Evolutionary conservation across 73 alveolate species (phyloP).

Genomic region (Stentor coeruleus): DNA sequence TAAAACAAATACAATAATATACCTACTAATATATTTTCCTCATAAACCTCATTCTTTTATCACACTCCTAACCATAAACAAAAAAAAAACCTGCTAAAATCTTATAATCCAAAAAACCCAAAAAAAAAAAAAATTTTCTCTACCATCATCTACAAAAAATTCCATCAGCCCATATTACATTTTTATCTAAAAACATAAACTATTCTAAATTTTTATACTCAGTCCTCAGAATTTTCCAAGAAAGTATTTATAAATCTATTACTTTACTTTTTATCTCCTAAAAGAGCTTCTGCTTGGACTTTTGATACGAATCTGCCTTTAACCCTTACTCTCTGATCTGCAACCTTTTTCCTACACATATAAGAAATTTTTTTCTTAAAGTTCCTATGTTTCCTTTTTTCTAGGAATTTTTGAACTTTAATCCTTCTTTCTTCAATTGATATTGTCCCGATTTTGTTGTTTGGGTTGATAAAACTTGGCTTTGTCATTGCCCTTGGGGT

Average conservation of each 20-base stretch:
- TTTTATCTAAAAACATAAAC: too few relatives aligned
- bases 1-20: too few relatives aligned
- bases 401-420: slow-evolving; percentile 45
- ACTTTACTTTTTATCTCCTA: not conserved
- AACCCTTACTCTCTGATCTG: slow-evolving; percentile 39
- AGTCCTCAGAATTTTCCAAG: too few relatives aligned
- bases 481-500: not conserved
- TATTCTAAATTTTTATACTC: too few relatives aligned
- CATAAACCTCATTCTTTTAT: too few relatives aligned
- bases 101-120: too few relatives aligned
- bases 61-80: too few relatives aligned
- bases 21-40: too few relatives aligned
- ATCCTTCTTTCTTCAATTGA: not conserved
- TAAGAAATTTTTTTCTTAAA: slow-evolving; percentile 44
- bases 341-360: slow-evolving; percentile 42
- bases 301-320: slow-evolving; percentile 43
- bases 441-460: not conserved
- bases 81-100: too few relatives aligned
- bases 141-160: too few relatives aligned
- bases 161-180: too few relatives aligned
- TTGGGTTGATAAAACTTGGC: not conserved
- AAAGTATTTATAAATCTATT: not conserved
- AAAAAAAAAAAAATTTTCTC: too few relatives aligned
- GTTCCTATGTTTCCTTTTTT: slow-evolving; percentile 42
- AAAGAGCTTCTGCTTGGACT: not conserved